Base-by-base conservation (phyloP, 306 rosid species). In the Cyclanthera cordifolia region DNA sequence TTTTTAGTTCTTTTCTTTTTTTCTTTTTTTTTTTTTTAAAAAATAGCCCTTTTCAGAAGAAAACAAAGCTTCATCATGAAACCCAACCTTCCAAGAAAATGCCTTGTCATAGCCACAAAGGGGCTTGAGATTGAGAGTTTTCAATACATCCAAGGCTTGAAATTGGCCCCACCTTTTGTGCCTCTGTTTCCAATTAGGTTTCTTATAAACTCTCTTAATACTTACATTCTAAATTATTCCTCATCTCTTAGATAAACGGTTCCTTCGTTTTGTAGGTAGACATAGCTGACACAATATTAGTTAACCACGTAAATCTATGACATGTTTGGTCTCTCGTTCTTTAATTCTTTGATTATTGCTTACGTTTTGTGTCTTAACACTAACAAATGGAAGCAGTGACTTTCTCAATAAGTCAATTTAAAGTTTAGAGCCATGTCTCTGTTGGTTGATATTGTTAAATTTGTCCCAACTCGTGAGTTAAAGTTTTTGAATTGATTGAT, bases 81-180 rank as follows among this genome's bases (percentile, higher is more conserved):
- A 46, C 54, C 54, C 70, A 45, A 46, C 53, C 27, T 8, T 32
- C 11, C 19, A 66, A 25, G 55, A 46, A 54, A 66, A 66, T 66
- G 55, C 71, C 34, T 55, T 66, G 71, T 53, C 71, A 66, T 28
- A 24, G 19, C 52, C 70, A 66, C 70, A 66, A 46, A 37, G 43
- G 55, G 43, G 8, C 71, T 7, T 66, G 43, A 28, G 53, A 13
- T 41, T 43, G 8, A 21, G 21, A 64, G 70, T 53, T 23, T 64
- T 61, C 52, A 23, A 21, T 43, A 21, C 69, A 11, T 64, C 51
- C 51, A 64, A 19, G 2, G 25, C 21, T 61, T 43, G 21, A 64
- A 64, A 64, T 43, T 64, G 53, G 70, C 4, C 53, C 70, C 41
- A 15, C 12, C 8, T 66, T 58, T 46, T 46, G 39, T 45, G 41